A percentile compares a stretch with the other conserved stretches of the same genome.
phyloP scores from a whole-genome alignment of 1,284 basidiomycete species.

The Phellopilus nigrolimitatus region DNA sequence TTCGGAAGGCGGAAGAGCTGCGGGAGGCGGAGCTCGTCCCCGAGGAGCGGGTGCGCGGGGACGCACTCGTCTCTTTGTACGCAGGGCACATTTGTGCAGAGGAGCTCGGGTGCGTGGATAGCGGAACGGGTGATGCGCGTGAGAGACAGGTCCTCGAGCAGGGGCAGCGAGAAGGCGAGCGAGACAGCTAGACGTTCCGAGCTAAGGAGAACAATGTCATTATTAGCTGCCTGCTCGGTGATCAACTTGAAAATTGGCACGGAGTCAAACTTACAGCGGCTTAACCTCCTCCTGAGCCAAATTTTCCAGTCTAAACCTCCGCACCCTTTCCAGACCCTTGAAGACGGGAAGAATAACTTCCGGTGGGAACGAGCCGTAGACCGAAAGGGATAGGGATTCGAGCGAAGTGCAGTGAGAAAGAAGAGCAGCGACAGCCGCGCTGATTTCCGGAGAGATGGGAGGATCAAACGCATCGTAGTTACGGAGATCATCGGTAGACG shows the following conservation, averaged over 20 bases:
- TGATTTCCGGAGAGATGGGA: constrained; percentile 20
- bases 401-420: constrained; percentile 47
- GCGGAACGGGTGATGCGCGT: constrained; percentile 61
- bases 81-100: constrained; percentile 53
- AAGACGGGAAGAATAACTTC: constrained; percentile 50
- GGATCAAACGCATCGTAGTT: constrained; percentile 2
- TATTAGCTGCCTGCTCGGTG: too few relatives aligned
- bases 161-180: constrained; percentile 56
- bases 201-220: constrained; percentile 31
- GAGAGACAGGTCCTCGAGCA: constrained; percentile 51
- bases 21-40: constrained; percentile 54
- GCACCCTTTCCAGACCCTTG: constrained; percentile 39
- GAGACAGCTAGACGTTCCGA: constrained; percentile 69
- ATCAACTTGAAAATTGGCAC: constrained; percentile 1
- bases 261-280: constrained; percentile 49
- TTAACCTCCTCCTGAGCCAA: constrained; percentile 44
- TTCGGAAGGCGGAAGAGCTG: constrained; percentile 57
- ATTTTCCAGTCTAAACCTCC: constrained; percentile 51
- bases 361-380: constrained; percentile 46
- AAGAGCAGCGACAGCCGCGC: constrained; percentile 46
- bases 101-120: constrained; percentile 53
- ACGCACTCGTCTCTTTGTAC: constrained; percentile 51
- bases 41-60: constrained; percentile 51
- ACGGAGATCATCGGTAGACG: constrained; percentile 18
- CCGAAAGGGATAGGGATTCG: constrained; percentile 44